Conservation (phyloP, 2,329 filamentous ascomycete species). For the Purpureocillium lavendulum region DNA sequence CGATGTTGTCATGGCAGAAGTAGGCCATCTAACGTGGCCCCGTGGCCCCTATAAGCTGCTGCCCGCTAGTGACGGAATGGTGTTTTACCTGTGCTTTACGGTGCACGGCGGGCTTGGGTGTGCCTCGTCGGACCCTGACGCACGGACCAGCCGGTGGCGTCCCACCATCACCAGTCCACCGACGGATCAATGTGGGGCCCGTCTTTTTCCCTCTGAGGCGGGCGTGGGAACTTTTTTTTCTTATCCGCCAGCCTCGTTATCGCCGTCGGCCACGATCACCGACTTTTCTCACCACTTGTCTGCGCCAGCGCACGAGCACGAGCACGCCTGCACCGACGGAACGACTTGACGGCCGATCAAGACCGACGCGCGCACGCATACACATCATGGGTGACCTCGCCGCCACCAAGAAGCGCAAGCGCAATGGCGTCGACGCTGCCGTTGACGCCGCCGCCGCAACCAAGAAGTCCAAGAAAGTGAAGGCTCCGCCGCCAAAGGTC, state of each 20-base stretch:
- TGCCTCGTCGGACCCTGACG: background rate
- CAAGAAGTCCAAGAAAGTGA: slow-evolving; percentile 34
- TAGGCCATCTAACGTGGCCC: too few relatives aligned
- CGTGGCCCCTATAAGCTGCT: too few relatives aligned
- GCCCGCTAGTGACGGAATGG: background rate
- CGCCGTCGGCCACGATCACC: background rate
- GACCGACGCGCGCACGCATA: background rate
- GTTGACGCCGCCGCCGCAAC: slow-evolving; percentile 12
- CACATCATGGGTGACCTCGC: slow-evolving; percentile 22
- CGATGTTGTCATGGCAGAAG: too few relatives aligned
- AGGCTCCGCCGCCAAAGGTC: slow-evolving; percentile 21
- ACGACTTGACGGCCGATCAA: background rate
- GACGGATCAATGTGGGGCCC: background rate
- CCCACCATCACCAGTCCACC: too few relatives aligned
- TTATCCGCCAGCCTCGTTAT: slow-evolving; percentile 7
- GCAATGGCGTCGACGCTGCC: slow-evolving; percentile 24
- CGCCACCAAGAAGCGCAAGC: slow-evolving; percentile 36
- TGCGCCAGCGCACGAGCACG: background rate
- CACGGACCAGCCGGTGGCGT: slow-evolving; percentile 1
- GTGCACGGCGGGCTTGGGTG: too few relatives aligned
- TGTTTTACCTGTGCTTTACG: too few relatives aligned
- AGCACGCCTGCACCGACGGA: background rate
- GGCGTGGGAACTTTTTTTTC: slow-evolving; percentile 11
- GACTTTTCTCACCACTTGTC: slow-evolving; percentile 6
- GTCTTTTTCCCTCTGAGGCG: background rate